A percentile compares a stretch with the other conserved stretches of the same genome.
These are phyloP conservation scores for Pestalotiopsis sp. DNA, from an alignment of 2,329 filamentous ascomycete genomes.

Conservation along the genomic window DNA sequence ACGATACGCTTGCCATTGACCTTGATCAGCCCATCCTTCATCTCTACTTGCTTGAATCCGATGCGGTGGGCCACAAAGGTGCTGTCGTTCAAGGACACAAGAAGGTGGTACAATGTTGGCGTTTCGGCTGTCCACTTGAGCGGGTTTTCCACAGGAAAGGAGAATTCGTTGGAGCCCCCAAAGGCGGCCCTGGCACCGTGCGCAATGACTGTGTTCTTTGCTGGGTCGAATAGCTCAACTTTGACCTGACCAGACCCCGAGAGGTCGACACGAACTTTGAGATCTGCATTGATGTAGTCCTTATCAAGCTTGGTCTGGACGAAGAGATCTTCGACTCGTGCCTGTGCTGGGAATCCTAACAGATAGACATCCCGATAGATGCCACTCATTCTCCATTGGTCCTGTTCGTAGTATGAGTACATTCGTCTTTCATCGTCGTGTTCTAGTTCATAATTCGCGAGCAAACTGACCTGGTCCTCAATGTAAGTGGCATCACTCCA, in stretches of 20 bases:
- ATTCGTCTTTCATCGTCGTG: background rate
- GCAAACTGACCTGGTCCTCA: constrained; percentile 49
- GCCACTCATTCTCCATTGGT: constrained; percentile 65
- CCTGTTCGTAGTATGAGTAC: constrained; percentile 29
- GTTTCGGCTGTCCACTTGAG: constrained; percentile 65
- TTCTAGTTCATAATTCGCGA: background rate
- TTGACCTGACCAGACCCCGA: constrained; percentile 61
- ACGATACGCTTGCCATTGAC: constrained; percentile 62
- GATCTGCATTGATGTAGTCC: constrained; percentile 54
- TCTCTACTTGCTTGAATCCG: constrained; percentile 62
- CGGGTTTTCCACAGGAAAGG: constrained; percentile 43
- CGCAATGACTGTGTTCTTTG: constrained; percentile 57
- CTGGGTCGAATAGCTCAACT: constrained; percentile 56
- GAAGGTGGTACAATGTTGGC: constrained; percentile 55
- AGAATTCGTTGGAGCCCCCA: constrained; percentile 38
- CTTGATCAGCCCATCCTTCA: constrained; percentile 56
- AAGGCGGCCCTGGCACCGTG: constrained; percentile 50
- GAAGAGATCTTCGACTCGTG: constrained; percentile 59
- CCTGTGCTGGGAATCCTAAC: constrained; percentile 53
- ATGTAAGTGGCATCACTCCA: constrained; percentile 64
- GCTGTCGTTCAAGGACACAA: constrained; percentile 27
- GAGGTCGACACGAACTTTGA: constrained; percentile 43
- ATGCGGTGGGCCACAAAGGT: constrained; percentile 49
- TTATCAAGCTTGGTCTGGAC: constrained; percentile 55
- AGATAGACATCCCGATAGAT: constrained; percentile 59